Evolutionary conservation across 805 yeast species (phyloP).

Genomic region (Kodamaea kakaduensis): DNA sequence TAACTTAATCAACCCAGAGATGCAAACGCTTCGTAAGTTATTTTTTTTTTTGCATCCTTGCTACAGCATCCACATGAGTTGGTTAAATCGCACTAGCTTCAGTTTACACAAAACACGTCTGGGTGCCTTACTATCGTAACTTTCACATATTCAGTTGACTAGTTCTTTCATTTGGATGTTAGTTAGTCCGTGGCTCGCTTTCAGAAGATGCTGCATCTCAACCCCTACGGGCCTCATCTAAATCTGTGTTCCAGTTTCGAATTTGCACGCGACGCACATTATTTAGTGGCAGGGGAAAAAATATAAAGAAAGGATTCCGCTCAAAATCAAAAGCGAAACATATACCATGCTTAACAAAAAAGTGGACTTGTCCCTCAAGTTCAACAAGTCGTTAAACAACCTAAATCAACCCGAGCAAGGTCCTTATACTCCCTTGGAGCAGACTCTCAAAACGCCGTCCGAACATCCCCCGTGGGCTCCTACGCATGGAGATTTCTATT

Average conservation of each 20-base stretch:
- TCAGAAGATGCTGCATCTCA: no score
- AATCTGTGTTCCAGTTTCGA: not conserved
- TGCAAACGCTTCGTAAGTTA: no score
- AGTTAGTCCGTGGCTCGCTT: no score
- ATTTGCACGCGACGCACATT: slow-evolving; percentile 3
- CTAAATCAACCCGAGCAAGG: slow-evolving; percentile 17
- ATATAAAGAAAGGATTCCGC: slow-evolving; percentile 2
- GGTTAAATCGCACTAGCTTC: no score
- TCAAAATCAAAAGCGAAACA: not conserved
- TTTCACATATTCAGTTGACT: no score
- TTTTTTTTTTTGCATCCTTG: no score
- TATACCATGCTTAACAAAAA: slow-evolving; percentile 16
- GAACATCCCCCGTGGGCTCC: slow-evolving; percentile 24
- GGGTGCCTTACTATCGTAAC: no score
- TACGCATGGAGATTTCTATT: slow-evolving; percentile 5
- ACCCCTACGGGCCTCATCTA: no score
- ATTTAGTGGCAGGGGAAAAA: slow-evolving; percentile 1
- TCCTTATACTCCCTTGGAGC: slow-evolving; percentile 45
- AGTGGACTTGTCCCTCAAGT: slow-evolving; percentile 29
- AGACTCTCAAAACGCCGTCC: slow-evolving; percentile 38
- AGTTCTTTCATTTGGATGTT: no score
- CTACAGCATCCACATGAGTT: no score
- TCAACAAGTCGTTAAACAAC: slow-evolving; percentile 28
- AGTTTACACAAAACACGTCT: no score
- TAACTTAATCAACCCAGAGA: no score